These are phyloP conservation scores for Rubia occidens DNA, from an alignment of 305 asterid genomes.

Conservation along the genomic window DNA sequence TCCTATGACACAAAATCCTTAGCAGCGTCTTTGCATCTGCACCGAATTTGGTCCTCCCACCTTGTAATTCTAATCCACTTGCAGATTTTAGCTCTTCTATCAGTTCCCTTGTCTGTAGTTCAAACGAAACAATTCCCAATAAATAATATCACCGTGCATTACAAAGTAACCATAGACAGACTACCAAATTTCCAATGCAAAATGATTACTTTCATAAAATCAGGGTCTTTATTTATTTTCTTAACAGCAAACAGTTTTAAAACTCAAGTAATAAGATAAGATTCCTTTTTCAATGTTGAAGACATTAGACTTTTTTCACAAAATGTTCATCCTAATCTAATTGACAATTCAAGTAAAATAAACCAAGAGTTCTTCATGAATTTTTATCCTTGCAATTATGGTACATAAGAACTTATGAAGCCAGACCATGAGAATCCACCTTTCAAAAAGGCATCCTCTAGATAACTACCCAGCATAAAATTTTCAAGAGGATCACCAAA, in stretches of 20 bases:
- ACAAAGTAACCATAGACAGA: background rate
- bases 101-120: constrained; percentile 72
- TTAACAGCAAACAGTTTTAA: background rate
- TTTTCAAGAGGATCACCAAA: background rate
- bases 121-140: constrained; percentile 15
- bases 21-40: constrained; percentile 78
- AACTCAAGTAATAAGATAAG: background rate
- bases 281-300: background rate
- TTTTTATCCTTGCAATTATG: background rate
- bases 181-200: background rate
- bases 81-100: constrained; percentile 80
- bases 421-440: background rate
- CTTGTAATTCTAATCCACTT: constrained; percentile 64
- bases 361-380: background rate
- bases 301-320: background rate
- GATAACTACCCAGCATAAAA: background rate
- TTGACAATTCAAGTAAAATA: background rate
- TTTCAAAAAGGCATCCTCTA: background rate
- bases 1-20: constrained; percentile 74
- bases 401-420: background rate
- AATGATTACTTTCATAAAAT: background rate
- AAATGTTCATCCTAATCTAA: background rate
- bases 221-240: background rate
- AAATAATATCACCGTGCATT: background rate
- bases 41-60: constrained; percentile 75